phyloP scores from a whole-genome alignment of 2,329 filamentous ascomycete species.

The Claviceps spartinae region DNA sequence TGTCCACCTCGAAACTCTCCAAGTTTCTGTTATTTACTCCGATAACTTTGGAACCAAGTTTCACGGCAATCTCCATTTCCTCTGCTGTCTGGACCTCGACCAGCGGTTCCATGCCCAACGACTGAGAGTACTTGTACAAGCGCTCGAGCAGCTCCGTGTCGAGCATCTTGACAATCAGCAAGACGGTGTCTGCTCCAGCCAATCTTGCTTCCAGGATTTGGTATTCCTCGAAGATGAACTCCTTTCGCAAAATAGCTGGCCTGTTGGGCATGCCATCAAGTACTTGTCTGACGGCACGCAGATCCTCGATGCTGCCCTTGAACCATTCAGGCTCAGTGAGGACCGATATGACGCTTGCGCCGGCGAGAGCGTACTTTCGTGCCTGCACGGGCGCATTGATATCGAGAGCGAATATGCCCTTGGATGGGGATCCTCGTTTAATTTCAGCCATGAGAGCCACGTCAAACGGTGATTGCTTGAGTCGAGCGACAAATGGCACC shows the following conservation, averaged over 20 bases:
- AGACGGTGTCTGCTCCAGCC: slow-evolving; percentile 84
- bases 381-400: slow-evolving; percentile 85
- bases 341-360: slow-evolving; percentile 95
- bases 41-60: slow-evolving; percentile 79
- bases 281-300: slow-evolving; percentile 74
- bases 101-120: slow-evolving; percentile 89
- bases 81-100: slow-evolving; percentile 93
- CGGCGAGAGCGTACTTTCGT: slow-evolving; percentile 79
- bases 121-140: slow-evolving; percentile 79
- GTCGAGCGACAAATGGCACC: slow-evolving; percentile 63
- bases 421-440: slow-evolving; percentile 90
- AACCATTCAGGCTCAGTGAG: slow-evolving; percentile 98
- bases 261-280: slow-evolving; percentile 85
- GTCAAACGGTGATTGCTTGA: slow-evolving; percentile 73
- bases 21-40: slow-evolving; percentile 97
- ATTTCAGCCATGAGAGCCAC: slow-evolving; percentile 95
- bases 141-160: slow-evolving; percentile 57
- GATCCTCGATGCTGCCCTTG: slow-evolving; percentile 91
- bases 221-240: slow-evolving; percentile 97
- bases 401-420: slow-evolving; percentile 80
- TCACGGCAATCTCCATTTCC: slow-evolving; percentile 80
- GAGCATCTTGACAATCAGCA: slow-evolving; percentile 98
- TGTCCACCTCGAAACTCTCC: slow-evolving; percentile 91
- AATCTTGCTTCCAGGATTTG: slow-evolving; percentile 91
- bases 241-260: slow-evolving; percentile 84